Evolutionary conservation across 805 yeast genomes (phyloP).

Genomic region (Saccharomyces mikatae): DNA sequence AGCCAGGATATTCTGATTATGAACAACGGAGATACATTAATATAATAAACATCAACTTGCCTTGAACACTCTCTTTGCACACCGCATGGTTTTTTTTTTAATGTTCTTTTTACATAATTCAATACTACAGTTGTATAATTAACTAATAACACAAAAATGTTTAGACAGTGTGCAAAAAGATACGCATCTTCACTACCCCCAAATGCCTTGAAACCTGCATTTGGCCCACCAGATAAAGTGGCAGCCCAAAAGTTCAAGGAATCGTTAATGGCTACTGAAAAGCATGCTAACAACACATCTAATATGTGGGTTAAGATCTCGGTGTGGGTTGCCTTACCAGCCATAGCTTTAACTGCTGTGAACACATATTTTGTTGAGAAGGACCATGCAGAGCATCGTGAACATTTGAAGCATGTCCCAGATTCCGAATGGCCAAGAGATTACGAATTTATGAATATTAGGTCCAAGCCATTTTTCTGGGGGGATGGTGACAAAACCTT

Average conservation of each 20-base stretch:
- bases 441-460: slow-evolving; percentile 85
- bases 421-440: slow-evolving; percentile 92
- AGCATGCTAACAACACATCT: slow-evolving; percentile 75
- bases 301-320: slow-evolving; percentile 81
- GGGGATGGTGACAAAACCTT: slow-evolving; percentile 96
- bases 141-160: slow-evolving; percentile 27
- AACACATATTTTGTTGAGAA: slow-evolving; percentile 76
- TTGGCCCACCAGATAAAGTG: slow-evolving; percentile 37
- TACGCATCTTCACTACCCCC: slow-evolving; percentile 32
- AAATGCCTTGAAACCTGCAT: slow-evolving; percentile 41
- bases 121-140: not conserved
- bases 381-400: slow-evolving; percentile 87
- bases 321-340: slow-evolving; percentile 73
- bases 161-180: slow-evolving; percentile 36
- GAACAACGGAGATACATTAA: not conserved
- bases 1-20: not conserved
- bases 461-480: slow-evolving; percentile 90
- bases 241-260: slow-evolving; percentile 67
- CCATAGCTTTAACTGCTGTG: slow-evolving; percentile 63
- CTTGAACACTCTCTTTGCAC: not conserved
- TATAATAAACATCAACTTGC: not conserved
- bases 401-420: slow-evolving; percentile 55
- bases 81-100: not conserved
- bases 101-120: not conserved
- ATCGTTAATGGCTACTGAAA: slow-evolving; percentile 52